Evolutionary conservation across 352 stramenopile species (phyloP).

Genomic region (Peronosclerospora sorghi): DNA sequence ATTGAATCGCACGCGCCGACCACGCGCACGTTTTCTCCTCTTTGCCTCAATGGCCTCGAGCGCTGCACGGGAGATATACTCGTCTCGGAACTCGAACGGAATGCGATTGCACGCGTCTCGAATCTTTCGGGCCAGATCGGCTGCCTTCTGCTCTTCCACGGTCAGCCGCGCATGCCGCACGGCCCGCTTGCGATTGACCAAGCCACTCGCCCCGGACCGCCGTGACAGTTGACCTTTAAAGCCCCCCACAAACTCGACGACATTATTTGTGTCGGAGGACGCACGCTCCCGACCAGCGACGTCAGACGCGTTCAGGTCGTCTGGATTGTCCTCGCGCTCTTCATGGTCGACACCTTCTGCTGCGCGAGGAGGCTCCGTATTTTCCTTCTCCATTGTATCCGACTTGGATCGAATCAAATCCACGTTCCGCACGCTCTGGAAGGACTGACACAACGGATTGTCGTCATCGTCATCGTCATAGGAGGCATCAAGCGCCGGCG

Average conservation of each 20-base stretch:
- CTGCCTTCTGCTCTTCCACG: slow-evolving; percentile 28
- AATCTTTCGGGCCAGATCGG: slow-evolving; percentile 33
- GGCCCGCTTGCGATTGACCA: slow-evolving; percentile 34
- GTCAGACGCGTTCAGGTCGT: slow-evolving; percentile 14
- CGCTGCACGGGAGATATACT: slow-evolving; percentile 19
- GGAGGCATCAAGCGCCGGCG: slow-evolving; percentile 16
- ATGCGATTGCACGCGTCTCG: slow-evolving; percentile 40
- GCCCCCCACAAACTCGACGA: slow-evolving; percentile 56
- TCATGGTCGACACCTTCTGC: not conserved
- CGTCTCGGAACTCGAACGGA: slow-evolving; percentile 45
- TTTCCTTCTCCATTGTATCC: slow-evolving; percentile 10
- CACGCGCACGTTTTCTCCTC: slow-evolving; percentile 18
- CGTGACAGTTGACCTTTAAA: slow-evolving; percentile 45
- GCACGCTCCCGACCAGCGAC: slow-evolving; percentile 26
- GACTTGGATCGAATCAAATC: slow-evolving; percentile 22
- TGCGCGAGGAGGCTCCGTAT: not conserved
- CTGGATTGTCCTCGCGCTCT: slow-evolving; percentile 11
- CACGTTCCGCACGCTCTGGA: slow-evolving; percentile 42
- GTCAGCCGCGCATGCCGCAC: slow-evolving; percentile 34
- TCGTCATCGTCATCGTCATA: slow-evolving; percentile 30
- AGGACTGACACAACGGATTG: slow-evolving; percentile 34
- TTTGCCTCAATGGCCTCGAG: slow-evolving; percentile 25
- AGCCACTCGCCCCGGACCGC: slow-evolving; percentile 23
- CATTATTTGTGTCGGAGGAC: slow-evolving; percentile 31
- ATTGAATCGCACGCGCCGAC: slow-evolving; percentile 36